Evolutionary conservation across 176 grass and related monocot species (phyloP), one percentile per base, ranked within the genome.

Genomic region (Musa beccarii): DNA sequence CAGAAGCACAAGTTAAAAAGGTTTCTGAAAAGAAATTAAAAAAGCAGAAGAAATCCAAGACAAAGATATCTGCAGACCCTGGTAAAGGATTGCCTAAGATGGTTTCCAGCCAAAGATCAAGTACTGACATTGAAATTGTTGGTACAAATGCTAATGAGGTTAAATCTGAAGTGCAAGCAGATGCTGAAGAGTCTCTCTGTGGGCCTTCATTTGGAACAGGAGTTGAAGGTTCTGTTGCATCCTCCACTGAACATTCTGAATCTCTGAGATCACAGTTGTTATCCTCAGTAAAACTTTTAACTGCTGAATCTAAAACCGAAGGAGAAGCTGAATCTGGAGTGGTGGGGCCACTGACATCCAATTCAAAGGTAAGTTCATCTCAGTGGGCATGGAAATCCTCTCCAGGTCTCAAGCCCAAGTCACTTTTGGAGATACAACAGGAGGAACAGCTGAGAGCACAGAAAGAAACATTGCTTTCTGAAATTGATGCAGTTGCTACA

Each of bases 351-450:
- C n/a, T 77, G 68, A 85, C 79, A 72, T 82, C 74, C 73, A 85
- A 88, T 78, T 53, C 71, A 69, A 85, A 81, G 78, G 65, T 78
- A 16, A 55, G 17, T 1, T 80, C 86, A 68, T 81, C 54, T 76
- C 77, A 87, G 16, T 73, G 78, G 25, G 86, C 74, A 24, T 99
- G 96, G 96, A 99, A 95, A 86, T 76, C 88, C 74, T 84, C 91
- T 49, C 80, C 87, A 24, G 90, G 86, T 21, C 59, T 81, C n/a
- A 92, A 92, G 34, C 86, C 96, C 50, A 99, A 99, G 81, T 95
- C 96, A 68, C 71, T 99, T 26, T 84, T 91, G 61, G 91, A 99
- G 85, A 99, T 99, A 80, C 91, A 99, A 80, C 88, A 83, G 70
- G 96, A 99, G 86, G 96, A 99, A 84, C 86, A 93, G 69, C n/a